These are phyloP conservation scores for Sorghum bicolor DNA, from an alignment of 176 grass and related monocot species.

Conservation along the genomic window DNA sequence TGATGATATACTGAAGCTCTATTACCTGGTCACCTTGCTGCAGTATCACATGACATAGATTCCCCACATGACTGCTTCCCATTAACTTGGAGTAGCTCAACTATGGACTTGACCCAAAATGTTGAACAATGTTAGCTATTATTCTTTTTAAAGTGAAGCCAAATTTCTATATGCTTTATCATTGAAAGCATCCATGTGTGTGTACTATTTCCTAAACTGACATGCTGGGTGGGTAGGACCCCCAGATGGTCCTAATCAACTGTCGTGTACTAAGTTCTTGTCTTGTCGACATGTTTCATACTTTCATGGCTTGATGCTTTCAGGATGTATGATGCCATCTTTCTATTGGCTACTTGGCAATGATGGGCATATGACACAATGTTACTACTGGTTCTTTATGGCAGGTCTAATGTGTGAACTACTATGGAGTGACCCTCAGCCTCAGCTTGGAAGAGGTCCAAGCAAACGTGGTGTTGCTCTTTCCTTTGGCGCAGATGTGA, in stretches of 20 bases:
- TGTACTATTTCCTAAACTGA: not conserved
- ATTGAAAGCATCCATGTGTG: not conserved
- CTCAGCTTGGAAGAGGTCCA: conserved; percentile 79
- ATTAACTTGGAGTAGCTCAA: not conserved
- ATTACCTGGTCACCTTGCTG: conserved; percentile 1
- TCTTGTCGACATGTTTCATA: not conserved
- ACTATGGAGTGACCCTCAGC: conserved; percentile 67
- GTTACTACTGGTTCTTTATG: not conserved
- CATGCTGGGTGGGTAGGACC: not conserved
- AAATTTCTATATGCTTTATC: not conserved
- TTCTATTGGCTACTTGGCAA: not conserved
- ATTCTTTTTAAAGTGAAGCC: not conserved
- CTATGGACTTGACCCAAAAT: not conserved
- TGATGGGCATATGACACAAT: not conserved
- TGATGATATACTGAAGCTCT: not conserved
- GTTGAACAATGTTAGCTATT: not conserved
- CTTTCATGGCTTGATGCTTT: not conserved
- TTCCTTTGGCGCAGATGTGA: conserved; percentile 86
- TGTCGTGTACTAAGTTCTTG: not conserved
- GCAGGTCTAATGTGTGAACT: not conserved
- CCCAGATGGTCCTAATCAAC: not conserved
- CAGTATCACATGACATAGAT: not conserved
- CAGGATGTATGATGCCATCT: not conserved
- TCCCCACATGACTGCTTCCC: not conserved
- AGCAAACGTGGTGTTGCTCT: conserved; percentile 87